Conservation (phyloP, 2,329 filamentous ascomycete genomes). For the Cercospora zeina region DNA sequence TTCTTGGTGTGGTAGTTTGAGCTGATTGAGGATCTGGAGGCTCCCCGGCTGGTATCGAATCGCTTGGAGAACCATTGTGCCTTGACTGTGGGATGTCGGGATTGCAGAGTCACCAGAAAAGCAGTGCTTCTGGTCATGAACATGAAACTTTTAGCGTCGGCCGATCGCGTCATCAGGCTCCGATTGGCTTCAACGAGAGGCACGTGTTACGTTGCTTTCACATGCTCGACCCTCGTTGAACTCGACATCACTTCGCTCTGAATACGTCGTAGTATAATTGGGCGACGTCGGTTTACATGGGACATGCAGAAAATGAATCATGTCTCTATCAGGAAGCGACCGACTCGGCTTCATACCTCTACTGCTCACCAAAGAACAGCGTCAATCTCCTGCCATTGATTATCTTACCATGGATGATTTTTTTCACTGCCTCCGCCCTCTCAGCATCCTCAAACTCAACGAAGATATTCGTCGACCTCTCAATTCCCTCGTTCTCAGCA, state of each 20-base stretch:
- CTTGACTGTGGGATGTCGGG: neutral
- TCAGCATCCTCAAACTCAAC: conserved; percentile 10
- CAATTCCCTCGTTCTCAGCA: neutral
- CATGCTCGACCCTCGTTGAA: neutral
- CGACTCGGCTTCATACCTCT: neutral
- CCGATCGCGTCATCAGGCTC: conserved; percentile 15
- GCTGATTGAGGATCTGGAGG: conserved; percentile 77
- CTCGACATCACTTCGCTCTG: neutral
- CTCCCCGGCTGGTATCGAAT: conserved; percentile 73
- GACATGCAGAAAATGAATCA: neutral
- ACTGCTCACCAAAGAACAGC: neutral
- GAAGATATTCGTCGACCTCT: conserved; percentile 16
- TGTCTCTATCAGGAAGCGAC: neutral
- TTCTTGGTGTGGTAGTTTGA: conserved; percentile 77
- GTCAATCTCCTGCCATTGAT: conserved; percentile 10
- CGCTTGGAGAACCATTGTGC: conserved; percentile 65
- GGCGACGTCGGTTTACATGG: no score
- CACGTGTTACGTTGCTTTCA: conserved; percentile 9
- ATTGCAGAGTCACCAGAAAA: neutral
- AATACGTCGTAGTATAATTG: neutral
- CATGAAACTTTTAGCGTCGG: conserved; percentile 17
- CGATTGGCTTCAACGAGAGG: conserved; percentile 8
- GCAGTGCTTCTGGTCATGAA: conserved; percentile 10
- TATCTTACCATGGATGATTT: conserved; percentile 13
- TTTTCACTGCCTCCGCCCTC: conserved; percentile 7